These are phyloP conservation scores for Trichophyton mentagrophytes DNA, from an alignment of 2,329 filamentous ascomycete genomes.

Conservation along the genomic window DNA sequence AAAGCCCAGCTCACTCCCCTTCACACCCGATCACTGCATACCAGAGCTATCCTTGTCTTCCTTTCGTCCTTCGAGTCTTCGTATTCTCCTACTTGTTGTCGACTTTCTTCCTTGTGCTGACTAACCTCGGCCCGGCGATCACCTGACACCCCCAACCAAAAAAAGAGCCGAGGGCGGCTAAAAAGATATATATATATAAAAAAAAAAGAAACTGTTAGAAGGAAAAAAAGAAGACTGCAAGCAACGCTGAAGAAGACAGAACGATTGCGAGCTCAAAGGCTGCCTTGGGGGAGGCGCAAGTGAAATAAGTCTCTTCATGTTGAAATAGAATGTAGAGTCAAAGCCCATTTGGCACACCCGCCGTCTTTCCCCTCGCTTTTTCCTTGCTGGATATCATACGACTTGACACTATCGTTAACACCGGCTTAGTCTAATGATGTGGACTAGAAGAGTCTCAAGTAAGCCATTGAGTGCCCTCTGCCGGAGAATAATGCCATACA, in stretches of 20 bases:
- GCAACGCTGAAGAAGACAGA: constrained; percentile 18
- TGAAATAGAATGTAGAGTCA: constrained; percentile 5
- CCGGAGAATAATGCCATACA: neutral
- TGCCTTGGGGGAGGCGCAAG: neutral
- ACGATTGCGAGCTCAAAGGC: constrained; percentile 3
- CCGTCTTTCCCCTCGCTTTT: neutral
- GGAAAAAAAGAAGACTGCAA: neutral
- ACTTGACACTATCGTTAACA: neutral
- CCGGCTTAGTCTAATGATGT: constrained; percentile 15
- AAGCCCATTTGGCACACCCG: neutral
- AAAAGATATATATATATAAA: neutral
- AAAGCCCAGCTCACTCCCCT: neutral
- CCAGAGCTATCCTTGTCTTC: neutral
- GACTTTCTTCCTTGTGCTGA: neutral
- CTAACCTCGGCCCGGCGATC: neutral
- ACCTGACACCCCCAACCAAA: neutral
- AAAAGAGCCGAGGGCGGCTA: neutral
- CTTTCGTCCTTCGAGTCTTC: neutral
- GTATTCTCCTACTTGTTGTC: neutral
- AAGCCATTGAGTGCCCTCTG: constrained; percentile 7
- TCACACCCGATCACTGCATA: neutral
- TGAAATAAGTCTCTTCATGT: constrained; percentile 6
- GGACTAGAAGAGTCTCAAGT: constrained; percentile 16
- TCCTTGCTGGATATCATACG: neutral
- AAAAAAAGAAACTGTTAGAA: constrained; percentile 8